Evolutionary conservation across 805 yeast genomes (phyloP), one percentile per base, ranked within the genome.

Genomic region (Kazachstania taianensis): DNA sequence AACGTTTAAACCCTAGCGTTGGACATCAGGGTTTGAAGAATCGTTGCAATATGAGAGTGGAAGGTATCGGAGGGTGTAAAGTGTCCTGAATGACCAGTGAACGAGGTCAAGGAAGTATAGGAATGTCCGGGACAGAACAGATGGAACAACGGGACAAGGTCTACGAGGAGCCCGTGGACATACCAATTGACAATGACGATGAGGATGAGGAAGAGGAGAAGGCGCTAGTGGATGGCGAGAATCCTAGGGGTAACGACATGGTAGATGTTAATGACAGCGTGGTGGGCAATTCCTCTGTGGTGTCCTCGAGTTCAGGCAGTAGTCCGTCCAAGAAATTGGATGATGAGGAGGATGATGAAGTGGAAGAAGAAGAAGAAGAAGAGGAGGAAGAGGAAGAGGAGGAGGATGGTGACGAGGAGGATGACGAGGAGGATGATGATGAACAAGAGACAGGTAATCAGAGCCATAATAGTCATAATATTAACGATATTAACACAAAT

Each of bases 161-260:
- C 2, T 47, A 43, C 28, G 53, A 49, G 28, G 53, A 49, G 5
- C 46, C 49, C 10, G 44, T 46, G 18, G 52, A 48, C 14, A 45
- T 48, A 20, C 50, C 50, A 4, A 30, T 48, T 15, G 46, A 38
- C 13, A 41, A 42, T 12, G 48, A 39, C 31, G 48, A 38, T 9
- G 48, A 43, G 5, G 47, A 41, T 12, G 47, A 40, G n/a, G n/a
- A n/a, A n/a, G n/a, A n/a, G n/a, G n/a, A n/a, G n/a, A n/a, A n/a
- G n/a, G n/a, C n/a, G n/a, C n/a, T n/a, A n/a, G n/a, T n/a, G n/a
- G n/a, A n/a, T n/a, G n/a, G n/a, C n/a, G n/a, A n/a, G n/a, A n/a
- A n/a, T n/a, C n/a, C n/a, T n/a, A n/a, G n/a, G n/a, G n/a, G n/a
- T 16, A 42, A 39, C 7, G 34, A 34, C 13, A 42, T 7, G 6